A percentile compares a stretch with the other conserved stretches of the same genome.
Conservation (phyloP, 805 yeast species). For the Zygosaccharomyces bailii region DNA sequence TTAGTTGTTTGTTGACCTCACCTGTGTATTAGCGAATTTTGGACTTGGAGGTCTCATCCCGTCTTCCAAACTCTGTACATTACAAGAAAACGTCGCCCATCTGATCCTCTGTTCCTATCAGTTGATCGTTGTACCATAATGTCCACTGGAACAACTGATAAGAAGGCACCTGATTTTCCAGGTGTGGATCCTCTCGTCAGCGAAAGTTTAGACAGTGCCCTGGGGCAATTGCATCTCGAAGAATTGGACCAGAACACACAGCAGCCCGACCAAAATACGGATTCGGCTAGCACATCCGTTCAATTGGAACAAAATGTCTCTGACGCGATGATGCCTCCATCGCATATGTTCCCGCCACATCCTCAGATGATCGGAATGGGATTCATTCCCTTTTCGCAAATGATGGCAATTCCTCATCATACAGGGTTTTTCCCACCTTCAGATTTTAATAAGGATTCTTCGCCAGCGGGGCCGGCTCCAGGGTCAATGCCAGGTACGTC, state of each 20-base stretch:
- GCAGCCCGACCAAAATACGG: neutral
- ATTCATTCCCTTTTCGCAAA: conserved; percentile 33
- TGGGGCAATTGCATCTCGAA: conserved; percentile 34
- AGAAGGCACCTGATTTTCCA: conserved; percentile 11
- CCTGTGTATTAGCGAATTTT: conserved; percentile 4
- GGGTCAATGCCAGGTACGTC: neutral
- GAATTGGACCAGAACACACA: conserved; percentile 18
- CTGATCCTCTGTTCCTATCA: neutral
- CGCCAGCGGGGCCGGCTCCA: conserved; percentile 5
- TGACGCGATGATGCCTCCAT: conserved; percentile 16
- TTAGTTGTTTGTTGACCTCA: conserved; percentile 6
- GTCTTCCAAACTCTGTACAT: no score
- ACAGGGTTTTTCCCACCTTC: conserved; percentile 29
- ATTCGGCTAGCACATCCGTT: conserved; percentile 1
- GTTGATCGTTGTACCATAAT: conserved; percentile 5
- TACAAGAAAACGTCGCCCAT: neutral
- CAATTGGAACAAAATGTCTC: conserved; percentile 1
- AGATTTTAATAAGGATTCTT: conserved; percentile 20
- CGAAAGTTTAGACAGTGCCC: conserved; percentile 31
- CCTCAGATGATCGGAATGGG: conserved; percentile 34
- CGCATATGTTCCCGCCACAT: conserved; percentile 20
- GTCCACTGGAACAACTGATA: conserved; percentile 15
- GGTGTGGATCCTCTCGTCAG: conserved; percentile 28
- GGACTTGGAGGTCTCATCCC: neutral
- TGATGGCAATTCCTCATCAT: conserved; percentile 34